phyloP scores from a whole-genome alignment of 2,329 filamentous ascomycete species.

The Aureobasidium namibiae region DNA sequence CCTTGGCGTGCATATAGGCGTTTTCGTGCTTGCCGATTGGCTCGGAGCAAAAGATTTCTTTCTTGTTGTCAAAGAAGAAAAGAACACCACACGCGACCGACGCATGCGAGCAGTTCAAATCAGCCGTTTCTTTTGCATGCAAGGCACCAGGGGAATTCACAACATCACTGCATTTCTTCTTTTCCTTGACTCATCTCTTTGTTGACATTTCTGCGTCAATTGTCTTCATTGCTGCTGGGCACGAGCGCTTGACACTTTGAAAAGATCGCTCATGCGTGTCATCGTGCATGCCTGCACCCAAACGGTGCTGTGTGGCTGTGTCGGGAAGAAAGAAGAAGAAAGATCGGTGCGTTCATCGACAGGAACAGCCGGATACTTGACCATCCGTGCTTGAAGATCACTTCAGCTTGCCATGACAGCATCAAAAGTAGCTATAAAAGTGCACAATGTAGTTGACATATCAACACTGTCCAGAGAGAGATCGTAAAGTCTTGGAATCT shows the following conservation, averaged over 20 bases:
- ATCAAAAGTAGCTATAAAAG: not conserved
- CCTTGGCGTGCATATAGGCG: not conserved
- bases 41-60: not conserved
- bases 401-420: not conserved
- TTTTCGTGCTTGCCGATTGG: slow-evolving; percentile 2
- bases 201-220: not conserved
- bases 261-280: not conserved
- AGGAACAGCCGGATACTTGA: not conserved
- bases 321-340: not conserved
- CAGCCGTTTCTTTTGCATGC: not conserved
- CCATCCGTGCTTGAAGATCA: not conserved
- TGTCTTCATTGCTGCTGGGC: not conserved
- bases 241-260: not conserved
- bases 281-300: not conserved
- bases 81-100: not conserved
- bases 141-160: not conserved
- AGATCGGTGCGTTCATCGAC: not conserved
- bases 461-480: not conserved
- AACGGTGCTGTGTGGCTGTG: slow-evolving; percentile 1
- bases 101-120: not conserved
- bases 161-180: not conserved
- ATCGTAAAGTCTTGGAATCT: too few species aligned
- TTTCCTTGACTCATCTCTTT: not conserved
- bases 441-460: not conserved
- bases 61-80: not conserved